These are phyloP conservation scores for Eutrema yunnanense DNA, from an alignment of 345 rosid species.

Conservation along the genomic window DNA sequence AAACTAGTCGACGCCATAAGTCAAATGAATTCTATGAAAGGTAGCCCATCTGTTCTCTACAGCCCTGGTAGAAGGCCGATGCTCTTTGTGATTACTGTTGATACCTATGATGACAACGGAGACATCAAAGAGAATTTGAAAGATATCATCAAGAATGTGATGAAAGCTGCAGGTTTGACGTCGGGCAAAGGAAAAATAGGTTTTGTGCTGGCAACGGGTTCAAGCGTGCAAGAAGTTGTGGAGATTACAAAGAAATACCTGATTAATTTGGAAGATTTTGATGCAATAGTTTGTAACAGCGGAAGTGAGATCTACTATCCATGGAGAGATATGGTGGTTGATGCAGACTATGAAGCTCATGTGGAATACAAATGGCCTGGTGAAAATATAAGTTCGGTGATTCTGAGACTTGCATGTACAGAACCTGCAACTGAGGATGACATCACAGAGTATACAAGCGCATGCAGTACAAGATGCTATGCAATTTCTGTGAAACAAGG, in stretches of 20 bases:
- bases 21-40: slow-evolving; percentile 43
- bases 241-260: slow-evolving; percentile 45
- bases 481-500: slow-evolving; percentile 61
- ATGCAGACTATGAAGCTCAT: slow-evolving; percentile 65
- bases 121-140: slow-evolving; percentile 35
- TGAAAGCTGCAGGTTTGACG: slow-evolving; percentile 52
- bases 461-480: slow-evolving; percentile 59
- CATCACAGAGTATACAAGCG: slow-evolving; percentile 36
- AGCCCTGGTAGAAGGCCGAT: slow-evolving; percentile 72
- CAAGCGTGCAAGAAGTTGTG: slow-evolving; percentile 49
- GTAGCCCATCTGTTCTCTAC: slow-evolving; percentile 36
- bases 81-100: slow-evolving; percentile 69
- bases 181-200: slow-evolving; percentile 49
- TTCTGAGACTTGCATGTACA: slow-evolving; percentile 41
- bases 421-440: slow-evolving; percentile 53
- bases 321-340: slow-evolving; percentile 70
- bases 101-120: slow-evolving; percentile 51
- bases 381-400: slow-evolving; percentile 55
- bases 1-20: slow-evolving; percentile 60
- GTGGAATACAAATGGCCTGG: slow-evolving; percentile 88
- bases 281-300: slow-evolving; percentile 78
- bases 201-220: slow-evolving; percentile 61
- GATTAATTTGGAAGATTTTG: slow-evolving; percentile 66
- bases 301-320: slow-evolving; percentile 81
- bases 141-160: slow-evolving; percentile 54